Percentiles rank a stretch among this genome's conserved stretches.
These are phyloP conservation scores for Phytophthora brassicae DNA, from an alignment of 352 stramenopile genomes.

Conservation along the genomic window DNA sequence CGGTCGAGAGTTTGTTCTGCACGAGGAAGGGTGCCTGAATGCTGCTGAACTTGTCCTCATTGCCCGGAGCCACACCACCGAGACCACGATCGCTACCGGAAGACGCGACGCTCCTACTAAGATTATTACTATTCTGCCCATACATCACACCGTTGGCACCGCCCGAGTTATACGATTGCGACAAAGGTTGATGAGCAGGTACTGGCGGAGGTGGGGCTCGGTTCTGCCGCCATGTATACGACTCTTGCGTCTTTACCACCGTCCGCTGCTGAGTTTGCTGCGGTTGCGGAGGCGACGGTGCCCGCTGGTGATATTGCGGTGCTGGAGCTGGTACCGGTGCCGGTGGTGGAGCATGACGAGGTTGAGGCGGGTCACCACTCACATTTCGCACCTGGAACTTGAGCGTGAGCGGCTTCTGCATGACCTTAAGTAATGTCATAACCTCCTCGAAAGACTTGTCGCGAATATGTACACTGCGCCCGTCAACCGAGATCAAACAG, in stretches of 20 bases:
- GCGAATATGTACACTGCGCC: conserved; percentile 74
- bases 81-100: conserved; percentile 48
- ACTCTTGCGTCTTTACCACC: conserved; percentile 49
- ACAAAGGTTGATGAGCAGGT: conserved; percentile 28
- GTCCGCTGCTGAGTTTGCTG: conserved; percentile 33
- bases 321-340: conserved; percentile 17
- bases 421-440: conserved; percentile 86
- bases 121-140: conserved; percentile 52
- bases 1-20: conserved; percentile 86
- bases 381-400: conserved; percentile 75
- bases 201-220: conserved; percentile 30
- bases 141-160: conserved; percentile 28
- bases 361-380: conserved; percentile 15
- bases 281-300: conserved; percentile 19
- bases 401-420: conserved; percentile 84
- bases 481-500: conserved; percentile 75
- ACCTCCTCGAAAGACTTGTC: conserved; percentile 88
- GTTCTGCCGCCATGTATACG: conserved; percentile 70
- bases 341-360: conserved; percentile 15
- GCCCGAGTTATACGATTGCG: conserved; percentile 44
- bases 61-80: conserved; percentile 34
- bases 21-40: conserved; percentile 86
- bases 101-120: conserved; percentile 62
- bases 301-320: conserved; percentile 29
- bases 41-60: conserved; percentile 86